phyloP scores from a whole-genome alignment of 768 basidiomycete genomes.

The Lactarius deliciosus region DNA sequence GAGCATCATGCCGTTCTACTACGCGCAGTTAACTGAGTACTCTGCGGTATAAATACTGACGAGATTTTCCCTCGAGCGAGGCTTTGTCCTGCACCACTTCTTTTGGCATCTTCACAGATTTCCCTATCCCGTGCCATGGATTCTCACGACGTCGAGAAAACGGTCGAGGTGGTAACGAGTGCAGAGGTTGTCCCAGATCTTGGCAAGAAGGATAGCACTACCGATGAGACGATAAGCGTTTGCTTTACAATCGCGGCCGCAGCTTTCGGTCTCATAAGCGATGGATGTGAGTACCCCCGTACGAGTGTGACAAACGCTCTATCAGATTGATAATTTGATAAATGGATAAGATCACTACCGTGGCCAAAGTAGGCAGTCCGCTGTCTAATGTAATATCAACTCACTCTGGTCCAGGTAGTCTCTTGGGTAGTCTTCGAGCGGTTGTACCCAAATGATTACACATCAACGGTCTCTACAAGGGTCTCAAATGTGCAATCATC shows the following conservation, averaged over 20 bases:
- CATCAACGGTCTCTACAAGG: conserved; percentile 57
- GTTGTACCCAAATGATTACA: conserved; percentile 64
- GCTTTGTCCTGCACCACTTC: background rate
- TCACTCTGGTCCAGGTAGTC: conserved; percentile 45
- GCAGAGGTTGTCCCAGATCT: conserved; percentile 15
- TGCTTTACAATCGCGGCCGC: conserved; percentile 64
- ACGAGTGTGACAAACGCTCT: conserved; percentile 4
- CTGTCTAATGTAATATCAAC: conserved; percentile 16
- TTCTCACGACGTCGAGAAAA: conserved; percentile 5
- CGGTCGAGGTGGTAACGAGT: background rate
- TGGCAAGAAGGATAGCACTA: conserved; percentile 4
- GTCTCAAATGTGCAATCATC: conserved; percentile 66
- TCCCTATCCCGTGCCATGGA: conserved; percentile 7
- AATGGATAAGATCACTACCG: conserved; percentile 55
- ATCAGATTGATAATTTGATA: conserved; percentile 12
- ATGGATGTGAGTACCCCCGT: conserved; percentile 47
- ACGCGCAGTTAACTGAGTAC: background rate
- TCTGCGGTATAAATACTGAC: conserved; percentile 8
- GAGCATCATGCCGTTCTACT: background rate
- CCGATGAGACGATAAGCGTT: conserved; percentile 48
- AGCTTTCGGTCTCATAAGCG: conserved; percentile 66
- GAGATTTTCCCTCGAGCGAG: background rate
- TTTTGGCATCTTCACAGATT: background rate
- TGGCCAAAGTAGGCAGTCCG: conserved; percentile 52
- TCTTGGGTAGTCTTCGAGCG: conserved; percentile 62